Percentiles rank a stretch among this genome's conserved stretches.
These are phyloP conservation scores for Suillus alpinus DNA, from an alignment of 768 basidiomycete genomes.

Conservation along the genomic window DNA sequence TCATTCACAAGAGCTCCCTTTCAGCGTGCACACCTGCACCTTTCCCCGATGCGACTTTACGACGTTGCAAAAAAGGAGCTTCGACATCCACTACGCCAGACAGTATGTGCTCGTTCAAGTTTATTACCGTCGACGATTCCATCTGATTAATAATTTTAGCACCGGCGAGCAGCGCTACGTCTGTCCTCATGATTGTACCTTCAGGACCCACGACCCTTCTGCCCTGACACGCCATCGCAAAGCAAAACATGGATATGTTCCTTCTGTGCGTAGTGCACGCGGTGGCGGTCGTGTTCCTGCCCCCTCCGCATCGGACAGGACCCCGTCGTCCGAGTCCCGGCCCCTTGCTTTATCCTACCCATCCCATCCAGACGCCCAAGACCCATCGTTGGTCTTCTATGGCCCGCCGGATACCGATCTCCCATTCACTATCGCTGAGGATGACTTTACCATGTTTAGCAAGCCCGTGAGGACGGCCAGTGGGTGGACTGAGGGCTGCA, in stretches of 20 bases:
- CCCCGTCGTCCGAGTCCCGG: not conserved
- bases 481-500: not conserved
- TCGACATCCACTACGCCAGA: slow-evolving; percentile 16
- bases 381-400: not conserved
- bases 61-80: slow-evolving; percentile 19
- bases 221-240: slow-evolving; percentile 26
- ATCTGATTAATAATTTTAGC: slow-evolving; percentile 9
- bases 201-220: slow-evolving; percentile 24
- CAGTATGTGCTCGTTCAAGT: slow-evolving; percentile 14
- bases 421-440: not conserved
- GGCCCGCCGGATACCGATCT: not conserved
- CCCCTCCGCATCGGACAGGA: not conserved
- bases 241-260: slow-evolving; percentile 19
- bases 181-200: slow-evolving; percentile 14
- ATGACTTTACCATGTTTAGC: not conserved
- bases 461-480: not conserved
- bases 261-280: slow-evolving; percentile 2
- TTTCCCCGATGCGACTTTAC: slow-evolving; percentile 13
- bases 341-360: not conserved
- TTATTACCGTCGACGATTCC: too few relatives aligned
- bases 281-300: too few relatives aligned
- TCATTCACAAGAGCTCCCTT: slow-evolving; percentile 3
- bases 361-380: not conserved
- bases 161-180: slow-evolving; percentile 16
- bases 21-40: slow-evolving; percentile 19